These are phyloP conservation scores for Eragrostis nindensis DNA, from an alignment of 176 grass and related monocot species.

Conservation along the genomic window DNA sequence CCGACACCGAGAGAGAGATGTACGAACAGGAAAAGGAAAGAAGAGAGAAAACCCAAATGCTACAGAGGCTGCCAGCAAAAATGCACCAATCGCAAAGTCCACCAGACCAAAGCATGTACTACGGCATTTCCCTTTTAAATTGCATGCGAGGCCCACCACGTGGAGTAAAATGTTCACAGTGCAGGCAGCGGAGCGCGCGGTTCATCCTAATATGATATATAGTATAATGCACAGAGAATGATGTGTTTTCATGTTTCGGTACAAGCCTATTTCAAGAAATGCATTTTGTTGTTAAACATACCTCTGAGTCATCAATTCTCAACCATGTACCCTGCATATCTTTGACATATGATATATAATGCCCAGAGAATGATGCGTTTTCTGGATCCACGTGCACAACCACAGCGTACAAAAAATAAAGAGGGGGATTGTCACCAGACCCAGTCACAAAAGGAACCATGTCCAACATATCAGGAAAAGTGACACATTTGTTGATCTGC, in stretches of 20 bases:
- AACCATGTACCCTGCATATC: constrained; percentile 98
- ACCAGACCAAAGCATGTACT: too few relatives aligned
- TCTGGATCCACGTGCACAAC: constrained; percentile 94
- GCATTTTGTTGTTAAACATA: constrained; percentile 37
- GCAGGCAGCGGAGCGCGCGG: too few relatives aligned
- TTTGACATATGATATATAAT: constrained; percentile 96
- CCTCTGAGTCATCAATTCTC: constrained; percentile 96
- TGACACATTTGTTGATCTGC: constrained; percentile 99
- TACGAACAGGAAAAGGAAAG: too few relatives aligned
- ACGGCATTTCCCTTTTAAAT: too few relatives aligned
- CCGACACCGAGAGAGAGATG: too few relatives aligned
- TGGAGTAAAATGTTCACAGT: too few relatives aligned
- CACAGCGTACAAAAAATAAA: constrained; percentile 93
- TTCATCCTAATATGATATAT: too few relatives aligned
- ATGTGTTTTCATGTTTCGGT: neutral
- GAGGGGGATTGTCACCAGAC: constrained; percentile 83
- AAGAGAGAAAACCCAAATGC: too few relatives aligned
- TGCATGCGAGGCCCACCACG: too few relatives aligned
- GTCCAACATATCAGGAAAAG: constrained; percentile 98
- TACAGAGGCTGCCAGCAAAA: too few relatives aligned
- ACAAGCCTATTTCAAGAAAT: constrained; percentile 32
- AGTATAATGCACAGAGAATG: too few relatives aligned
- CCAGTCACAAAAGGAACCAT: constrained; percentile 98
- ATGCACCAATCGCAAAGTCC: too few relatives aligned
- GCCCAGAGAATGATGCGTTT: constrained; percentile 96